Conservation (phyloP, 2,329 filamentous ascomycete species). For the Coniochaeta pulveracea region DNA sequence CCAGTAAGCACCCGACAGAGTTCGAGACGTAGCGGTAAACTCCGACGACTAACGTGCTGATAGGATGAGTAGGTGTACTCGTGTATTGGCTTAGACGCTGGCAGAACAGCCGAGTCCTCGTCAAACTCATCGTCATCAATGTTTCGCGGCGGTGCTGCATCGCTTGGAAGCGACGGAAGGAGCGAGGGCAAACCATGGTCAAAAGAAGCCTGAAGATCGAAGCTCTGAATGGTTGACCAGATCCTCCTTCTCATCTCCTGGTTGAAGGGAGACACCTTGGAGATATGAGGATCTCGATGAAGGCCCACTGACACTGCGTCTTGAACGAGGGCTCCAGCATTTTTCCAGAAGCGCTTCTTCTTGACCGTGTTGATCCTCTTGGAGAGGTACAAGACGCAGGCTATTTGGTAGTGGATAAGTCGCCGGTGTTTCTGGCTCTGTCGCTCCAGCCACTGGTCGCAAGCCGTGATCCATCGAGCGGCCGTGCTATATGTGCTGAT, state of each 20-base stretch:
- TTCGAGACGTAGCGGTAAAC: conserved; percentile 43
- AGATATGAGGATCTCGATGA: conserved; percentile 46
- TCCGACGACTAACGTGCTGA: conserved; percentile 45
- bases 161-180: conserved; percentile 43
- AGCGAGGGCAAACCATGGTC: conserved; percentile 49
- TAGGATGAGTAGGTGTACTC: conserved; percentile 50
- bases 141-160: conserved; percentile 43
- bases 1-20: conserved; percentile 45
- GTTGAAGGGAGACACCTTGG: conserved; percentile 45
- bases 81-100: conserved; percentile 35
- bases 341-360: conserved; percentile 54
- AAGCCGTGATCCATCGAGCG: conserved; percentile 43
- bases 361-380: conserved; percentile 53
- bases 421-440: conserved; percentile 52
- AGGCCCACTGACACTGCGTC: conserved; percentile 47
- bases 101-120: conserved; percentile 37
- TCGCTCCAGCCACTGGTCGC: conserved; percentile 38
- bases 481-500: conserved; percentile 43
- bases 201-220: conserved; percentile 50
- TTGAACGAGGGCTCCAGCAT: conserved; percentile 42
- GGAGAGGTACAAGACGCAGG: conserved; percentile 46
- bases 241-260: conserved; percentile 51
- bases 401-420: conserved; percentile 49
- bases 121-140: conserved; percentile 47
- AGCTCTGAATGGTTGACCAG: conserved; percentile 51